These are phyloP conservation scores for Glebionis coronaria DNA, from an alignment of 129 eudicot genomes.

Conservation along the genomic window DNA sequence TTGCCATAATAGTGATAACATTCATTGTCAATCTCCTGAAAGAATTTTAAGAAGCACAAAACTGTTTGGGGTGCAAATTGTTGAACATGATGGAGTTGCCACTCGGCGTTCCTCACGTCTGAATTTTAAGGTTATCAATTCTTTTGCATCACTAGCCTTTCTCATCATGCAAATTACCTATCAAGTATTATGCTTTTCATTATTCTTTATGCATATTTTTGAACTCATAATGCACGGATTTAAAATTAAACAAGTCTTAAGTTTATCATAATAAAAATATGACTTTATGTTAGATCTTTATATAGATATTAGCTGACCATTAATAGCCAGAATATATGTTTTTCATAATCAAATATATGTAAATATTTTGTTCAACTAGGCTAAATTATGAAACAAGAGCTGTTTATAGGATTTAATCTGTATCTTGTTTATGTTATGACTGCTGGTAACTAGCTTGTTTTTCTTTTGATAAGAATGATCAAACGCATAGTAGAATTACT, in stretches of 20 bases:
- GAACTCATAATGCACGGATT: not conserved
- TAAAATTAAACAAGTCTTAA: not conserved
- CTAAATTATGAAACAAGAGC: too few species aligned
- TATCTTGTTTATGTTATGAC: too few species aligned
- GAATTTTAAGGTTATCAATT: constrained; percentile 32
- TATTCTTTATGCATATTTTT: not conserved
- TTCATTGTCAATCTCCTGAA: constrained; percentile 30
- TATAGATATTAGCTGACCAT: too few species aligned
- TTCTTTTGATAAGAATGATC: too few species aligned
- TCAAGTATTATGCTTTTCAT: not conserved
- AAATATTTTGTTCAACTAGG: too few species aligned
- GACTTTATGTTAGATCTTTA: too few species aligned
- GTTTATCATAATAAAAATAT: too few species aligned
- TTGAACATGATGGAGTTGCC: constrained; percentile 24
- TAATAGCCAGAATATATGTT: too few species aligned
- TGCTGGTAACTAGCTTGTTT: too few species aligned
- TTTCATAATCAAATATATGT: too few species aligned
- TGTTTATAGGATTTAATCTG: too few species aligned
- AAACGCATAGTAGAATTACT: too few species aligned
- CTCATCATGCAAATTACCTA: constrained; percentile 6
- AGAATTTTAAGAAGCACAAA: constrained; percentile 41
- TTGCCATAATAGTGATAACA: constrained; percentile 14
- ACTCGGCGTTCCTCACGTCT: constrained; percentile 46
- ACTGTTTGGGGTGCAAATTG: constrained; percentile 22
- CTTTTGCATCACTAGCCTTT: constrained; percentile 8